Conservation (phyloP, 805 yeast species). For the Lachancea meyersii region DNA sequence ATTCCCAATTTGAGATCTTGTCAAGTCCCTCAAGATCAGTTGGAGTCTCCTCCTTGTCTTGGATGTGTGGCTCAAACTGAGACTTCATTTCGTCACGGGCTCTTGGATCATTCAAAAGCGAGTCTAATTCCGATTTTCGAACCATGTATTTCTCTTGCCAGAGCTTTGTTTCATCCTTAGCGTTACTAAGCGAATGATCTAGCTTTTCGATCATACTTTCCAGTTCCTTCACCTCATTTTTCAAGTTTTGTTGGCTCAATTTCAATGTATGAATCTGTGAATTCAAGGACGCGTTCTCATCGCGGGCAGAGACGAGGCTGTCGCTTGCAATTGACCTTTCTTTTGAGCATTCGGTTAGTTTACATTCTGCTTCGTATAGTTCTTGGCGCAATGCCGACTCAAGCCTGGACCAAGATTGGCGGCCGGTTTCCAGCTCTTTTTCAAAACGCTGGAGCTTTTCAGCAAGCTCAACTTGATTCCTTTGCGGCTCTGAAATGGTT, state of each 20-base stretch:
- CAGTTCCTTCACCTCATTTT: conserved; percentile 26
- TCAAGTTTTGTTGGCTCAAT: conserved; percentile 25
- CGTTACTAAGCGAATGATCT: conserved; percentile 14
- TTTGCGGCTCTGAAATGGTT: conserved; percentile 22
- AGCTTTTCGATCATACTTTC: conserved; percentile 25
- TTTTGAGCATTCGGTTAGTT: not conserved
- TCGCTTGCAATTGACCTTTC: not conserved
- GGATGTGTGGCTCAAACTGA: not conserved
- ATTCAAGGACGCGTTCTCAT: conserved; percentile 16
- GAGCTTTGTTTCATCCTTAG: conserved; percentile 26
- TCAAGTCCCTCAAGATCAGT: conserved; percentile 1
- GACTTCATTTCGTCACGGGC: not conserved
- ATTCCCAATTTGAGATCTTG: conserved; percentile 6
- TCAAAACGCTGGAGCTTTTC: conserved; percentile 49
- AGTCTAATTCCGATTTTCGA: conserved; percentile 22
- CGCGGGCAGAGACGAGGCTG: conserved; percentile 1
- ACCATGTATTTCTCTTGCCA: conserved; percentile 25
- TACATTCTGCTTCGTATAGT: conserved; percentile 1
- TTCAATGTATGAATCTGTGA: not conserved
- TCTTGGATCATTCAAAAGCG: not conserved
- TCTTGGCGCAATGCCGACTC: conserved; percentile 55
- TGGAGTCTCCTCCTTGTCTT: not conserved
- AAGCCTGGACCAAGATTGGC: conserved; percentile 75
- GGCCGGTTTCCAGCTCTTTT: conserved; percentile 65
- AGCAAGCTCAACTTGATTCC: not conserved